These are phyloP conservation scores for Aspergillus jensenii DNA, from an alignment of 2,329 filamentous ascomycete genomes.

Conservation along the genomic window DNA sequence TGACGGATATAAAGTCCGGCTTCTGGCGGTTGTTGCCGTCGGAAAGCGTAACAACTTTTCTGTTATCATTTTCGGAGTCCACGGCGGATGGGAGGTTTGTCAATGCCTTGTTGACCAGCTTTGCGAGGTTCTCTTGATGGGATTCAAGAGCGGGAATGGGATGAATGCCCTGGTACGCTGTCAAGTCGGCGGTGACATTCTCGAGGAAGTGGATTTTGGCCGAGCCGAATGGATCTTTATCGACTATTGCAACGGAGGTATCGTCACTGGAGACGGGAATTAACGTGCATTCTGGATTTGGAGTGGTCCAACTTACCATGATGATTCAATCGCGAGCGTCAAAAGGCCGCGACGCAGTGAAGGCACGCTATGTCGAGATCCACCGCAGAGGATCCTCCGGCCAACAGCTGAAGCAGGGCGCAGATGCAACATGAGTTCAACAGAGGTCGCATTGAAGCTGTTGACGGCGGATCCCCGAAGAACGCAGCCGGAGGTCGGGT, in stretches of 20 bases:
- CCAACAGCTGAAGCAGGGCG: constrained; percentile 17
- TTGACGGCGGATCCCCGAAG: background rate
- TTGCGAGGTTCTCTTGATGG: constrained; percentile 70
- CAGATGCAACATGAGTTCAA: constrained; percentile 27
- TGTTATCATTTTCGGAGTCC: constrained; percentile 6
- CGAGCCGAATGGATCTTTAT: constrained; percentile 78
- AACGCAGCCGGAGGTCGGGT: background rate
- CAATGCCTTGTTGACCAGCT: constrained; percentile 66
- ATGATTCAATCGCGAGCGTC: constrained; percentile 49
- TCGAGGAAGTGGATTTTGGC: constrained; percentile 73
- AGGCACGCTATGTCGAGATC: constrained; percentile 6
- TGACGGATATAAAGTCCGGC: constrained; percentile 85
- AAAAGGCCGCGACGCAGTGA: constrained; percentile 31
- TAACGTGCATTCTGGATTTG: background rate
- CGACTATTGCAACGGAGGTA: constrained; percentile 70
- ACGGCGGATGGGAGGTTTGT: constrained; percentile 49
- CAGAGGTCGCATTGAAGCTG: background rate
- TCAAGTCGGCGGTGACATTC: constrained; percentile 78
- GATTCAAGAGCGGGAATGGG: constrained; percentile 72
- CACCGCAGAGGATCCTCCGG: constrained; percentile 18
- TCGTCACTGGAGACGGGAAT: constrained; percentile 60
- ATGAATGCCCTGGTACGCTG: constrained; percentile 73
- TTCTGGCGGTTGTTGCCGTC: constrained; percentile 36
- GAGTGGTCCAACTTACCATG: constrained; percentile 34
- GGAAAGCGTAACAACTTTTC: constrained; percentile 17